Percentiles rank a stretch among this genome's conserved stretches.
Conservation (phyloP, 177 flowering plant species). For the Vitis hybrid region DNA sequence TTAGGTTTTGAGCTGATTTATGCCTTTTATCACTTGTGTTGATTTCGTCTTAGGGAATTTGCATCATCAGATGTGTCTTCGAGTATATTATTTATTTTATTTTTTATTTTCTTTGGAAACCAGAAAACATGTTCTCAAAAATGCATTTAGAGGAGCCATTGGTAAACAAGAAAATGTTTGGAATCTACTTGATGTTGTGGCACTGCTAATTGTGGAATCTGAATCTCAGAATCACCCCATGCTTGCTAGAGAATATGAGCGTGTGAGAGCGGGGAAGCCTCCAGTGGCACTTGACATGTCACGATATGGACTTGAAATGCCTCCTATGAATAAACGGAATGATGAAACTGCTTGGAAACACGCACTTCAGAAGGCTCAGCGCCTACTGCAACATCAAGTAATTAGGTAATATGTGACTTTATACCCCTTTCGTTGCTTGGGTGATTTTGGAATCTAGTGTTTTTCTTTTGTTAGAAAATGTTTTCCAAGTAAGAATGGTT, state of each 20-base stretch:
- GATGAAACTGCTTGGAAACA: conserved; percentile 87
- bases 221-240: conserved; percentile 75
- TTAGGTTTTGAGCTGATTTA: not conserved
- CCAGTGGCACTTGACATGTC: conserved; percentile 69
- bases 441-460: not conserved
- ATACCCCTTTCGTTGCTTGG: not conserved
- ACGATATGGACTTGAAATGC: conserved; percentile 70
- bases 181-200: not conserved
- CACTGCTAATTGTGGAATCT: conserved; percentile 10
- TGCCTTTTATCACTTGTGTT: no score
- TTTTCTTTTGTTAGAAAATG: no score
- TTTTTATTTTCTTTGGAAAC: not conserved
- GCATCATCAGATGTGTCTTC: no score
- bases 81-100: not conserved
- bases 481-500: no score
- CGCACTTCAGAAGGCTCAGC: conserved; percentile 76
- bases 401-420: conserved; percentile 47
- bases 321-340: conserved; percentile 58
- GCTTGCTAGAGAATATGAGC: conserved; percentile 93
- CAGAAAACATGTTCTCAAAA: not conserved
- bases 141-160: not conserved
- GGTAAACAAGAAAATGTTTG: not conserved
- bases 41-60: no score
- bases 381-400: conserved; percentile 78
- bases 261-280: conserved; percentile 88